Conservation (phyloP, 371 early-diverging fungal species). For the Capillidium heterosporum region DNA sequence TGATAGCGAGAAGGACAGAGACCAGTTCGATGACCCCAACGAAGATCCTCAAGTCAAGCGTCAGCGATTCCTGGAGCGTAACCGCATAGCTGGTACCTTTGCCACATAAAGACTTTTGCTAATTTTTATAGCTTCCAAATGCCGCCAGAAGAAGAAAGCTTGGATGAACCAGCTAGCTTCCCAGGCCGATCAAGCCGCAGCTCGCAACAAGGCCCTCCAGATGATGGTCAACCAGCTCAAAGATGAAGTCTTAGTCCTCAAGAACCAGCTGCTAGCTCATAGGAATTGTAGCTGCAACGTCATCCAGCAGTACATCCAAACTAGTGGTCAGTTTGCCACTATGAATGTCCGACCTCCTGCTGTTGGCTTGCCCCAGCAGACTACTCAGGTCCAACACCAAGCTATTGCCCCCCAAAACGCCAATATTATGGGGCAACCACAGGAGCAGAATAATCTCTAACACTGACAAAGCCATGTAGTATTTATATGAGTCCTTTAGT, state of each 20-base stretch:
- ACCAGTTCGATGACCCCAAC: slow-evolving; percentile 1
- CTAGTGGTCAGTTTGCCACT: slow-evolving; percentile 7
- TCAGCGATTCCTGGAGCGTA: slow-evolving; percentile 45
- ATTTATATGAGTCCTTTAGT: too few species aligned
- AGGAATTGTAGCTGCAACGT: slow-evolving; percentile 32
- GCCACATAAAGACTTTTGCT: neutral
- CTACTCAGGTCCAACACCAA: too few species aligned
- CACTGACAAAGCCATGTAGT: too few species aligned
- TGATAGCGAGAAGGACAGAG: neutral
- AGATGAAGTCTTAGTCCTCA: slow-evolving; percentile 43
- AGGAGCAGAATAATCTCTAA: too few species aligned
- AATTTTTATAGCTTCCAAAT: slow-evolving; percentile 33
- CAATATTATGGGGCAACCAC: too few species aligned
- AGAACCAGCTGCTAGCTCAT: slow-evolving; percentile 43
- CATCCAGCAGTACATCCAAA: slow-evolving; percentile 27
- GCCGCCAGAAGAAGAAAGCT: slow-evolving; percentile 59
- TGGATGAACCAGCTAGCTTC: slow-evolving; percentile 49
- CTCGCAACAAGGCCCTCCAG: slow-evolving; percentile 38
- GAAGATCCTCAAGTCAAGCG: slow-evolving; percentile 23
- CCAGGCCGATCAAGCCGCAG: slow-evolving; percentile 25
- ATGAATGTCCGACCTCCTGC: slow-evolving; percentile 4
- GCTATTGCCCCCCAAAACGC: too few species aligned
- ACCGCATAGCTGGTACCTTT: slow-evolving; percentile 33
- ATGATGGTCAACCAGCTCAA: slow-evolving; percentile 30
- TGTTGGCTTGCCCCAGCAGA: too few species aligned